Base-by-base conservation (phyloP, 83 land plant genomes). In the Isoetes engelmannii region DNA sequence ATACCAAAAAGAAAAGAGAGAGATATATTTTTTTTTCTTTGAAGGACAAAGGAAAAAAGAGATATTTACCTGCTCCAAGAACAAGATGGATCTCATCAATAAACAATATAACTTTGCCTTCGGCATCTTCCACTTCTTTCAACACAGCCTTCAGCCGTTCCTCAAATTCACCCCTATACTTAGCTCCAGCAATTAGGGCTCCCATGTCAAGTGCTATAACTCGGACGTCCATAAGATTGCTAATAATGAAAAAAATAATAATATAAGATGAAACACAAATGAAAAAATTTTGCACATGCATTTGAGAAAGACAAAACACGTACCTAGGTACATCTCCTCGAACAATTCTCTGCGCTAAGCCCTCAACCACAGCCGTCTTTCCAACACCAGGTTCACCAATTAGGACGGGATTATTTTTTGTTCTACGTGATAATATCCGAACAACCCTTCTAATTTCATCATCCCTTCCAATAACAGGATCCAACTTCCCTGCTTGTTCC, bases 301-400 rank as follows among this genome's bases (percentile, higher is more conserved):
- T 51, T 49, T 1, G 3, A 51, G 54, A 51, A 51, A n/a, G 15
- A n/a, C 54, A 51, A 51, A 51, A 12, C 3, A 10, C 12, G 3
- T 70, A 79, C 84, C 84, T 82, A 6, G 99, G 99, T 0, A 94
- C 90, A 82, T 94, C 99, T 4, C 99, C 93, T 13, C 90, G 67
- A 4, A 90, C 86, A 51, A 94, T 90, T 45, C 99, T 77, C 71
- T 94, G 99, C 9, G 97, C 99, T 43, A 94, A 69, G 0, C 99
- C 99, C 64, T 94, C 99, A 6, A 91, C 99, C 13, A 93, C 98
- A 13, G 98, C 98, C 5, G 98, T 93, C 63, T 93, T 93, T 13
- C 98, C 98, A 42, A 93, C 98, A 0, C 98, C 98, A 9, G 98
- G 96, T 68, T 93, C 98, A 20, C 98, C 98, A 70, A 93, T 93